Percentiles rank a stretch among this genome's conserved stretches.
phyloP scores from a whole-genome alignment of 352 stramenopile genomes.

The Phytophthora meadii region DNA sequence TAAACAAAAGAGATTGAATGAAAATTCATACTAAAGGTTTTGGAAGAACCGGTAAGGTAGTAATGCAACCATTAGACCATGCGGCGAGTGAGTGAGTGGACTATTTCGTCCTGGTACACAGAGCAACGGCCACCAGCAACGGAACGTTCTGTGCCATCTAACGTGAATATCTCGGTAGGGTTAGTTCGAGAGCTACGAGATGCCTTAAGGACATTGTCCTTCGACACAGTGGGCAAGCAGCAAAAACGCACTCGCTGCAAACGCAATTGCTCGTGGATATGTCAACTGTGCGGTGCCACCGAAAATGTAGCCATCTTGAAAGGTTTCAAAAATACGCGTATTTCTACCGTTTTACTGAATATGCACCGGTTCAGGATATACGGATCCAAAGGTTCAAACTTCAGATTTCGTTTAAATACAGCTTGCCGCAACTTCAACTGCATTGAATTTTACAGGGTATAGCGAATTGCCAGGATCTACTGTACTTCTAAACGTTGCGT shows the following conservation, averaged over 20 bases:
- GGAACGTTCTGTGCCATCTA: not conserved
- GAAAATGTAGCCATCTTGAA: conserved; percentile 16
- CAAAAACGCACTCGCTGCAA: conserved; percentile 1
- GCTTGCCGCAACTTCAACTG: not conserved
- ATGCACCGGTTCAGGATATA: not conserved
- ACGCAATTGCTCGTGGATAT: conserved; percentile 1
- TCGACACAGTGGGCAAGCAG: not conserved
- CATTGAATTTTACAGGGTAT: not conserved
- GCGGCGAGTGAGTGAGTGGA: too few species aligned
- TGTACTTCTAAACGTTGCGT: conserved; percentile 1
- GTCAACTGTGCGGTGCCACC: not conserved
- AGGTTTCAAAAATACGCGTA: conserved; percentile 17
- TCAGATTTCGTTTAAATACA: not conserved
- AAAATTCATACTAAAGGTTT: too few species aligned
- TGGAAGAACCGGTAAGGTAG: too few species aligned
- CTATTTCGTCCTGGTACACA: too few species aligned
- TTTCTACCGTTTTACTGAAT: not conserved
- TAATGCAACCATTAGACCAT: too few species aligned
- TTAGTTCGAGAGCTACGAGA: too few species aligned
- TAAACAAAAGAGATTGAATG: too few species aligned
- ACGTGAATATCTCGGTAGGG: not conserved
- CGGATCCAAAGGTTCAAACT: not conserved
- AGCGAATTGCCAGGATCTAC: not conserved
- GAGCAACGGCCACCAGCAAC: not conserved
- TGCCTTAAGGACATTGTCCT: too few species aligned